phyloP scores from a whole-genome alignment of 2,329 filamentous ascomycete species.

The Penicillium sp. region DNA sequence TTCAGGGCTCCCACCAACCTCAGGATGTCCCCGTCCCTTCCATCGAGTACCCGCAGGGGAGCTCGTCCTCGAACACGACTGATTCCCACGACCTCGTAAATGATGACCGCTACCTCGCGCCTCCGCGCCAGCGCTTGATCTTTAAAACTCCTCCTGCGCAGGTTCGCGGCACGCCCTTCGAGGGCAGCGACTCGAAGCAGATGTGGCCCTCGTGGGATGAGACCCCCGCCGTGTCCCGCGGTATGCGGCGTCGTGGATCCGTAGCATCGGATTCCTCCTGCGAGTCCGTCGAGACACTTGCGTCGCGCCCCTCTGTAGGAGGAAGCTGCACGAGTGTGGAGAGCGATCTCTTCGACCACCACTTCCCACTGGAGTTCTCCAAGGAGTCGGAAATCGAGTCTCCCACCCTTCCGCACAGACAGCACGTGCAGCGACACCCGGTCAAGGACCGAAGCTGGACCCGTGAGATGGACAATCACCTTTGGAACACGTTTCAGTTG shows the following conservation, averaged over 20 bases:
- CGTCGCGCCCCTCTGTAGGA: conserved; percentile 58
- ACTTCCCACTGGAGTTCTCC: conserved; percentile 47
- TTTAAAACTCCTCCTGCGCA: conserved; percentile 50
- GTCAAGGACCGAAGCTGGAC: conserved; percentile 51
- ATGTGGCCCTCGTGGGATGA: conserved; percentile 37
- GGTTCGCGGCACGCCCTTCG: conserved; percentile 41
- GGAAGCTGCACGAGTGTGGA: conserved; percentile 64
- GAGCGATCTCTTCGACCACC: conserved; percentile 59
- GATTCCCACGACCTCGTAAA: conserved; percentile 26
- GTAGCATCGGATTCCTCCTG: conserved; percentile 64
- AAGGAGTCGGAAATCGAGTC: conserved; percentile 42
- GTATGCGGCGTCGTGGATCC: conserved; percentile 58
- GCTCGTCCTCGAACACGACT: conserved; percentile 31
- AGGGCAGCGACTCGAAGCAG: conserved; percentile 27
- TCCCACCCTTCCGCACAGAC: conserved; percentile 36
- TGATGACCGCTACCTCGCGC: conserved; percentile 42
- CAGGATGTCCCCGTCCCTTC: conserved; percentile 47
- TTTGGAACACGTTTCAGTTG: conserved; percentile 66
- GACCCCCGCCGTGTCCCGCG: conserved; percentile 38
- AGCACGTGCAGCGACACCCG: conserved; percentile 26
- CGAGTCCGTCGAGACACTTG: conserved; percentile 59
- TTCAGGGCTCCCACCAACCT: conserved; percentile 28
- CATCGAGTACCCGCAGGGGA: conserved; percentile 40
- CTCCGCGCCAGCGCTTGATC: conserved; percentile 38
- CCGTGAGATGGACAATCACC: conserved; percentile 64